Evolutionary conservation across 1,284 basidiomycete species (phyloP).

Genomic region (Volvariella volvacea): DNA sequence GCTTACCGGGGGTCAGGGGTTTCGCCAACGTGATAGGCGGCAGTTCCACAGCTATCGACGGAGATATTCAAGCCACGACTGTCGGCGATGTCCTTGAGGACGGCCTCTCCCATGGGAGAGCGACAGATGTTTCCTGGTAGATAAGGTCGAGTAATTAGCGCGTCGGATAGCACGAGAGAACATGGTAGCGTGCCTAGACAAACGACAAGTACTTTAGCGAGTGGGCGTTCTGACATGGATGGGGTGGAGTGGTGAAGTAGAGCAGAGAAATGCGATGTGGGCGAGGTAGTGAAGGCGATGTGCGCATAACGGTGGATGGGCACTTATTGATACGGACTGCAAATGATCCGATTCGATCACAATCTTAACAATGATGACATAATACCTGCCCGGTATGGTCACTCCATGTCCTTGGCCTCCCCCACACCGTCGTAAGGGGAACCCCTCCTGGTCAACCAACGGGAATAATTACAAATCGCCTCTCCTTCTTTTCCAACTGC

Average conservation of each 20-base stretch:
- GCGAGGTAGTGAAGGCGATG: no score
- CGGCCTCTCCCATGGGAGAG: constrained; percentile 77
- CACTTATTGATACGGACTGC: no score
- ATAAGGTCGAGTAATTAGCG: not conserved
- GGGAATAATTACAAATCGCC: no score
- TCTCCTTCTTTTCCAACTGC: no score
- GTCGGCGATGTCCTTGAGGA: constrained; percentile 53
- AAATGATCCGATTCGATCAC: no score
- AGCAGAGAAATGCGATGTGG: no score
- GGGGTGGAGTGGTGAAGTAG: not conserved
- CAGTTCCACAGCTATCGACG: constrained; percentile 72
- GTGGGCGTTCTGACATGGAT: constrained; percentile 9
- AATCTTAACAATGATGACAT: no score
- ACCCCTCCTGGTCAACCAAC: no score
- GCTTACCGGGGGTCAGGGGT: constrained; percentile 65
- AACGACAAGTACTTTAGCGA: constrained; percentile 54
- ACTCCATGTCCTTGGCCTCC: no score
- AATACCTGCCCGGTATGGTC: no score
- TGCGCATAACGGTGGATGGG: no score
- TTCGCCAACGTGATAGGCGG: constrained; percentile 65
- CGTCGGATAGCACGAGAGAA: not conserved
- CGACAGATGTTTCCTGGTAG: constrained; percentile 68
- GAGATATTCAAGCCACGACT: constrained; percentile 56
- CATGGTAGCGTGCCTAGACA: constrained; percentile 43
- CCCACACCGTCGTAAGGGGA: no score